Conservation (phyloP, 1,284 basidiomycete genomes). For the Veloboletus limbatus region DNA sequence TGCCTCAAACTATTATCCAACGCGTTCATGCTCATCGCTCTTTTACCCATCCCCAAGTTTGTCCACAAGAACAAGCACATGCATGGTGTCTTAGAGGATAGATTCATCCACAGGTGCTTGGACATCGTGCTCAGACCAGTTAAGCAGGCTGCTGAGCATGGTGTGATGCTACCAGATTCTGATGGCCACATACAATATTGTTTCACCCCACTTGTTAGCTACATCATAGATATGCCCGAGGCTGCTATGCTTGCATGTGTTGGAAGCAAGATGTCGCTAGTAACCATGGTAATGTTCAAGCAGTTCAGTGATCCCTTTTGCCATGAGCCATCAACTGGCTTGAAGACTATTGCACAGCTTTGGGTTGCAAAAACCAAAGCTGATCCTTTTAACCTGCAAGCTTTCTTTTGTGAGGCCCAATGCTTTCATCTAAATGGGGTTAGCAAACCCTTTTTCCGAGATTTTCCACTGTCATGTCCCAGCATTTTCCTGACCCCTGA, state of each 20-base stretch:
- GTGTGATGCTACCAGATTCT: constrained; percentile 2
- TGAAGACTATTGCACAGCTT: constrained; percentile 1
- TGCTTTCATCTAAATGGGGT: constrained; percentile 4
- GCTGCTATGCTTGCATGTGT: constrained; percentile 4
- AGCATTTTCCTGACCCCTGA: constrained; percentile 5
- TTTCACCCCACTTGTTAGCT: constrained; percentile 4
- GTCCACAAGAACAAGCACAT: constrained; percentile 2
- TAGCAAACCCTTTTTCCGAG: constrained; percentile 2
- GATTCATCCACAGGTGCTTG: constrained; percentile 3
- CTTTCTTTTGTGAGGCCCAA: constrained; percentile 3
- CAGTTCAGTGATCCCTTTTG: constrained; percentile 1
- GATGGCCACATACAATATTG: not conserved
- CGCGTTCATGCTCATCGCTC: constrained; percentile 4
- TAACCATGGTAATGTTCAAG: constrained; percentile 6
- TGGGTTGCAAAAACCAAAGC: not conserved
- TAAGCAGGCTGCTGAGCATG: not conserved
- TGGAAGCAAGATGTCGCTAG: constrained; percentile 2
- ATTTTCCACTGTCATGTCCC: constrained; percentile 2
- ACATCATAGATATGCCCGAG: constrained; percentile 3
- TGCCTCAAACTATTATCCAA: not conserved
- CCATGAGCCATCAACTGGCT: not conserved
- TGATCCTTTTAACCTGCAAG: not conserved
- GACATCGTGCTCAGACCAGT: constrained; percentile 1
- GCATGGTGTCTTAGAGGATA: not conserved
- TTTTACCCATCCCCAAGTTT: constrained; percentile 6